These are phyloP conservation scores for Talaromyces proteolyticus DNA, from an alignment of 495 filamentous ascomycete genomes.

Conservation along the genomic window DNA sequence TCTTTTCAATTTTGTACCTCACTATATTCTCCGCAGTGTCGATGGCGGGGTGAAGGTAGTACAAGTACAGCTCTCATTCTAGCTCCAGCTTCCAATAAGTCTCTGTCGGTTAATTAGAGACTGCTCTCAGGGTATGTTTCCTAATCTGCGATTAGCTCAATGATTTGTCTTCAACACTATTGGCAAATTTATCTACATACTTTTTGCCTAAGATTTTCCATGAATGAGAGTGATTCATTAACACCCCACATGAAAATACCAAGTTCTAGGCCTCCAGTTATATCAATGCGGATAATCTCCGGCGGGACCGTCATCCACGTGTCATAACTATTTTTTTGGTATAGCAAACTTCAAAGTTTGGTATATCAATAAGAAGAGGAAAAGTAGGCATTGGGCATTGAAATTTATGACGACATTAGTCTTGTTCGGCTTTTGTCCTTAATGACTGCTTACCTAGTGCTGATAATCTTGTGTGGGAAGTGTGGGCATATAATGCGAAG, in stretches of 20 bases:
- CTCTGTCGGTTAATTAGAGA: neutral
- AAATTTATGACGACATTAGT: too few relatives aligned
- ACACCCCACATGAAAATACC: neutral
- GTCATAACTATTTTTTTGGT: too few relatives aligned
- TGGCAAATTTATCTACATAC: too few relatives aligned
- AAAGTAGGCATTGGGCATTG: too few relatives aligned
- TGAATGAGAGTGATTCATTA: neutral
- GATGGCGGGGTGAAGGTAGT: neutral
- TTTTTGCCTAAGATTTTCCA: neutral
- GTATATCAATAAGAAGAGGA: neutral
- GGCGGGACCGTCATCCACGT: neutral
- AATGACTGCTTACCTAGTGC: too few relatives aligned
- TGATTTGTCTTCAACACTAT: neutral
- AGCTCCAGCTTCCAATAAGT: neutral
- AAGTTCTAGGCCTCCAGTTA: neutral
- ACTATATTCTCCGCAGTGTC: neutral
- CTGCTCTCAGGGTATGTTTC: too few relatives aligned
- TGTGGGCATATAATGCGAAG: too few relatives aligned
- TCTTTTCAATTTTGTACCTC: neutral
- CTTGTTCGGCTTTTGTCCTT: too few relatives aligned
- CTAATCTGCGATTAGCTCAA: neutral
- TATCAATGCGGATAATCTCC: neutral
- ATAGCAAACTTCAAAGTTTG: too few relatives aligned
- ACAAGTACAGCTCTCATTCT: too few relatives aligned
- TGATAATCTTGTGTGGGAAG: too few relatives aligned